Conservation (phyloP, 306 rosid genomes). For the Neltuma alba region DNA sequence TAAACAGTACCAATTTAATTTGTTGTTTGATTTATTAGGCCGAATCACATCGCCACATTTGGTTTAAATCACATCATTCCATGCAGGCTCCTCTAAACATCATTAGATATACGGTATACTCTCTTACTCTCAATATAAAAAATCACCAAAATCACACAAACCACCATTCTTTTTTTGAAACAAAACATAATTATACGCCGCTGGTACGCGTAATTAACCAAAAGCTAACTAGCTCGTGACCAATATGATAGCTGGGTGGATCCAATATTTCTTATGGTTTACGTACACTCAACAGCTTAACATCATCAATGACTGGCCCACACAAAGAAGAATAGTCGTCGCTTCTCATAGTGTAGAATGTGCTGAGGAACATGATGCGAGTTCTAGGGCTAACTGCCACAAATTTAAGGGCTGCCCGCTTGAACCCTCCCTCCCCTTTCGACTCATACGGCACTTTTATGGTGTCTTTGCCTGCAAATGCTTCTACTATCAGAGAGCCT, state of each 20-base stretch:
- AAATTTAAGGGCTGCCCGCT: constrained; percentile 75
- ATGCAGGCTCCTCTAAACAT: too few species aligned
- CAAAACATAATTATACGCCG: not conserved
- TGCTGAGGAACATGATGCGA: constrained; percentile 78
- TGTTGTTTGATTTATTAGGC: not conserved
- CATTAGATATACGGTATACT: too few species aligned
- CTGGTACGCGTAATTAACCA: not conserved
- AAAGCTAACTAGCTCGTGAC: not conserved
- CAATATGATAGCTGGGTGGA: not conserved
- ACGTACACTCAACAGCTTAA: constrained; percentile 68
- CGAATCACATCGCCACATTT: not conserved
- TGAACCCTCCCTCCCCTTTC: constrained; percentile 87
- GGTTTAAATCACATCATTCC: too few species aligned
- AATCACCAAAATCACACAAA: constrained; percentile 9
- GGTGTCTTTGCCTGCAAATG: constrained; percentile 74
- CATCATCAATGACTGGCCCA: constrained; percentile 95
- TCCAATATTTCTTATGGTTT: constrained; percentile 38
- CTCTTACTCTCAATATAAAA: constrained; percentile 13
- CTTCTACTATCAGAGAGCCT: constrained; percentile 91
- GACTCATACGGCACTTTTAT: constrained; percentile 88
- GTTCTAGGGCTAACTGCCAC: constrained; percentile 62
- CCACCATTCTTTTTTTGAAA: not conserved
- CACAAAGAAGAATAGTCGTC: constrained; percentile 93
- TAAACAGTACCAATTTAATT: too few species aligned
- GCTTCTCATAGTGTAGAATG: constrained; percentile 87